phyloP scores from a whole-genome alignment of 1,139 yeast genomes.

The Diutina mesorugosa region DNA sequence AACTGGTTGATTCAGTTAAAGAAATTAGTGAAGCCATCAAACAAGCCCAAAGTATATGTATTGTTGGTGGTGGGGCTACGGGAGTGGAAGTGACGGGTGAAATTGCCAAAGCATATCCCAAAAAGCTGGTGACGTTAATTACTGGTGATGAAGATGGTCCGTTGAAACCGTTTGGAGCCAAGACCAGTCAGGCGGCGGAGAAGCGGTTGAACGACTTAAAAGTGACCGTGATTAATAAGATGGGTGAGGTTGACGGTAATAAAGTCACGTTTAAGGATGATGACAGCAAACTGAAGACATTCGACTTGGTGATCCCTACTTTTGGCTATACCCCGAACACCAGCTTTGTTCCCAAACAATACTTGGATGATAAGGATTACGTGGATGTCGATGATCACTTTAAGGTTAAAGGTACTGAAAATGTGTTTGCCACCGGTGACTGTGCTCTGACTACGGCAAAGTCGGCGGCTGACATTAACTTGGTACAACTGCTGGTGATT shows the following conservation, averaged over 20 bases:
- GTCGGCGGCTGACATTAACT: conserved; percentile 15
- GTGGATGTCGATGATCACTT: conserved; percentile 16
- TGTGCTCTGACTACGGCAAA: conserved; percentile 12
- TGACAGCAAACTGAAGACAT: conserved; percentile 9
- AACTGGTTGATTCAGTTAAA: conserved; percentile 1
- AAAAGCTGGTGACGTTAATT: conserved; percentile 14
- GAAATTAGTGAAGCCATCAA: conserved; percentile 7
- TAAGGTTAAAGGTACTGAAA: conserved; percentile 11
- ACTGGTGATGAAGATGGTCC: conserved; percentile 15
- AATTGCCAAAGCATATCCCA: conserved; percentile 12
- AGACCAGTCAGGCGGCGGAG: conserved; percentile 9
- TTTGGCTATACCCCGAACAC: conserved; percentile 14
- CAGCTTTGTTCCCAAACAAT: conserved; percentile 9
- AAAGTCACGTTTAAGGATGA: conserved; percentile 6
- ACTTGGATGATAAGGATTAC: conserved; percentile 11
- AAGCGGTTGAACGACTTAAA: conserved; percentile 12
- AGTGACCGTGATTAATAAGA: conserved; percentile 14
- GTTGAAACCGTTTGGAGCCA: conserved; percentile 8
- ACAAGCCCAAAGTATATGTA: conserved; percentile 14
- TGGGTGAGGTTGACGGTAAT: conserved; percentile 4
- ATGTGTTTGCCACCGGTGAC: conserved; percentile 24
- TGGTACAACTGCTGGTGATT: conserved; percentile 12
- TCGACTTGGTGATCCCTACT: conserved; percentile 17
- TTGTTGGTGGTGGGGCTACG: conserved; percentile 28
- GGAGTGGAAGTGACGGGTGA: conserved; percentile 29